A percentile compares a stretch with the other conserved stretches of the same genome.
phyloP scores from a whole-genome alignment of 1,284 basidiomycete genomes.

The Thelephora terrestris region DNA sequence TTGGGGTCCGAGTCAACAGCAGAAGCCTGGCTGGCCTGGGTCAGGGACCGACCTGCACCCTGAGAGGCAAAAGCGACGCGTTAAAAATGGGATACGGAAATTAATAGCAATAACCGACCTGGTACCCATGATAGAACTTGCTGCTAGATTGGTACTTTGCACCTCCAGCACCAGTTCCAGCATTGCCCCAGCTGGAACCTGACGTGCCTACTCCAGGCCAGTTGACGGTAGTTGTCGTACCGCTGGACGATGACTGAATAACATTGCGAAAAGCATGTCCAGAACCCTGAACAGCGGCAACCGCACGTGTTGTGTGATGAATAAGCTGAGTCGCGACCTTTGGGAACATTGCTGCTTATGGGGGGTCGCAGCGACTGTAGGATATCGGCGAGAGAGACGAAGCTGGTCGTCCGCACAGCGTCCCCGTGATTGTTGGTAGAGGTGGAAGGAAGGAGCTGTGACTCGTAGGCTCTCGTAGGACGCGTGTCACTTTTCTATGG shows the following conservation, averaged over 20 bases:
- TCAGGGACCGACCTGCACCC: conserved; percentile 56
- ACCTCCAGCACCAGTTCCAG: conserved; percentile 47
- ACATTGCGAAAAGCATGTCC: conserved; percentile 61
- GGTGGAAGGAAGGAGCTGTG: no score
- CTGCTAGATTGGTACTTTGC: conserved; percentile 59
- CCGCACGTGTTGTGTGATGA: conserved; percentile 64
- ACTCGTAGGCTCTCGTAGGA: no score
- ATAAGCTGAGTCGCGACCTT: conserved; percentile 69
- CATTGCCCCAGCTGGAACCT: conserved; percentile 44
- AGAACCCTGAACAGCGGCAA: conserved; percentile 59
- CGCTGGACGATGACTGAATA: conserved; percentile 34
- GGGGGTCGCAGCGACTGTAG: neutral
- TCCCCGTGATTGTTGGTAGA: no score
- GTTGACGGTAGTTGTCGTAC: conserved; percentile 24
- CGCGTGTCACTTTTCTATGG: no score
- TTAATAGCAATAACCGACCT: conserved; percentile 23
- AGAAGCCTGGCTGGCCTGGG: conserved; percentile 54
- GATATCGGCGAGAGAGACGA: neutral
- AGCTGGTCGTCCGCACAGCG: no score
- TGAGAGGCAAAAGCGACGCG: conserved; percentile 17
- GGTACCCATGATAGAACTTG: conserved; percentile 56
- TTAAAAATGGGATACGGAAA: neutral
- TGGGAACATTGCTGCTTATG: conserved; percentile 48
- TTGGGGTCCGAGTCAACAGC: conserved; percentile 32
- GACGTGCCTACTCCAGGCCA: conserved; percentile 44